Evolutionary conservation across 2,329 filamentous ascomycete species (phyloP).

Genomic region (Botrytis tulipae): DNA sequence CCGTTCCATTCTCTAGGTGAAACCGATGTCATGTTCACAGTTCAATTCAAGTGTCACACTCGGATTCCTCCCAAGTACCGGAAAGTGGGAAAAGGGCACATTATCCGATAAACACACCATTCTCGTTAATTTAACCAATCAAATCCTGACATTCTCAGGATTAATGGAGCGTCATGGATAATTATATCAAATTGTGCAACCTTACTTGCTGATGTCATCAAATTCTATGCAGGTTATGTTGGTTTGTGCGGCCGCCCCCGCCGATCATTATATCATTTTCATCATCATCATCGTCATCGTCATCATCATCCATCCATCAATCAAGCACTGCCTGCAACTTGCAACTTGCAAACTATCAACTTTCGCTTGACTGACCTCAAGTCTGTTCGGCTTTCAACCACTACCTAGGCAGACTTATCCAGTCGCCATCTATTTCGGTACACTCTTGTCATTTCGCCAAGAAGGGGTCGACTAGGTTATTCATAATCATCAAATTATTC

Average conservation of each 20-base stretch:
- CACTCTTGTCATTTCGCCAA: neutral
- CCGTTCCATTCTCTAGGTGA: neutral
- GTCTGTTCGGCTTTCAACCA: neutral
- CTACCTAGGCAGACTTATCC: neutral
- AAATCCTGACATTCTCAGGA: neutral
- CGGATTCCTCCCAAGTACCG: neutral
- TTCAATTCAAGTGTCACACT: neutral
- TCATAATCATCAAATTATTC: neutral
- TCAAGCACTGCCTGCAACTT: neutral
- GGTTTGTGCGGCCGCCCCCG: neutral
- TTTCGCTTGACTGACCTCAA: neutral
- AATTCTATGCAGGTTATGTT: neutral
- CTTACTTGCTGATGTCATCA: constrained; percentile 9
- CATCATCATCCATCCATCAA: no score
- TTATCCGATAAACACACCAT: neutral
- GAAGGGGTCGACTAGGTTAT: neutral
- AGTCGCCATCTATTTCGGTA: neutral
- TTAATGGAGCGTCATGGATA: neutral
- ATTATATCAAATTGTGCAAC: neutral
- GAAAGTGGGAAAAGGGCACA: neutral
- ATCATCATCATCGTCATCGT: neutral
- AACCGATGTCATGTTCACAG: neutral
- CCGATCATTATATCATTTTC: constrained; percentile 2
- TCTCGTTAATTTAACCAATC: neutral
- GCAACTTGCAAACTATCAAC: neutral